phyloP scores from a whole-genome alignment of 2,329 filamentous ascomycete genomes.

The Lachnellula hyalina region DNA sequence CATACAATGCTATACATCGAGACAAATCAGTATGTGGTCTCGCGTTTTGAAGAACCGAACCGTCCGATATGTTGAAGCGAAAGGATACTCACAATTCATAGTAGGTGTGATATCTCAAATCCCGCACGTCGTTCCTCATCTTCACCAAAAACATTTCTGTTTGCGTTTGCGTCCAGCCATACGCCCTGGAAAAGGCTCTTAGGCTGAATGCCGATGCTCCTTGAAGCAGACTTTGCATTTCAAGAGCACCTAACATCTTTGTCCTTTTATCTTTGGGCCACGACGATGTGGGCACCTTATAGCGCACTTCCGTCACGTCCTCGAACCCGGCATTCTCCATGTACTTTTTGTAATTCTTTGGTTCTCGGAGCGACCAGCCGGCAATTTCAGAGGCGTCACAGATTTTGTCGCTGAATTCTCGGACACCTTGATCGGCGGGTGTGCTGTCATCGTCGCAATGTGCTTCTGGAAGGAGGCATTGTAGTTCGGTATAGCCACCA shows the following conservation, averaged over 20 bases:
- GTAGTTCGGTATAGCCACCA: too few relatives aligned
- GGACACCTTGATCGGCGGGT: too few relatives aligned
- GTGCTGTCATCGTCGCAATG: too few relatives aligned
- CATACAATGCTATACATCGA: too few relatives aligned
- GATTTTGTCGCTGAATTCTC: too few relatives aligned
- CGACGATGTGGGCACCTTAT: slow-evolving; percentile 45
- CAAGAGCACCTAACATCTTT: too few relatives aligned
- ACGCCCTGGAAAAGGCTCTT: slow-evolving; percentile 6
- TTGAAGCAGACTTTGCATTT: too few relatives aligned
- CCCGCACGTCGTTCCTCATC: slow-evolving; percentile 11
- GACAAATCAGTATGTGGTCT: too few relatives aligned
- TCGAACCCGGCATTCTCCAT: slow-evolving; percentile 27
- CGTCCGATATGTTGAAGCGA: too few relatives aligned
- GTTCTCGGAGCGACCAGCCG: slow-evolving; percentile 9
- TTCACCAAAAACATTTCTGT: slow-evolving; percentile 22
- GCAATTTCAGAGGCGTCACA: background rate
- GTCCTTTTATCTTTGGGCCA: slow-evolving; percentile 40
- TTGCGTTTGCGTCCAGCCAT: slow-evolving; percentile 20
- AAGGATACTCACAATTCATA: slow-evolving; percentile 15
- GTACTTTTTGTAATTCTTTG: slow-evolving; percentile 19
- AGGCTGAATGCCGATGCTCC: too few relatives aligned
- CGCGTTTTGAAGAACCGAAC: too few relatives aligned
- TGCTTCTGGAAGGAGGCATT: too few relatives aligned
- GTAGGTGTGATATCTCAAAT: slow-evolving; percentile 18
- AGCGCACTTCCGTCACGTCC: slow-evolving; percentile 26